Base-by-base conservation (phyloP, 1,284 basidiomycete genomes). In the Cutaneotrichosporon sp. region DNA sequence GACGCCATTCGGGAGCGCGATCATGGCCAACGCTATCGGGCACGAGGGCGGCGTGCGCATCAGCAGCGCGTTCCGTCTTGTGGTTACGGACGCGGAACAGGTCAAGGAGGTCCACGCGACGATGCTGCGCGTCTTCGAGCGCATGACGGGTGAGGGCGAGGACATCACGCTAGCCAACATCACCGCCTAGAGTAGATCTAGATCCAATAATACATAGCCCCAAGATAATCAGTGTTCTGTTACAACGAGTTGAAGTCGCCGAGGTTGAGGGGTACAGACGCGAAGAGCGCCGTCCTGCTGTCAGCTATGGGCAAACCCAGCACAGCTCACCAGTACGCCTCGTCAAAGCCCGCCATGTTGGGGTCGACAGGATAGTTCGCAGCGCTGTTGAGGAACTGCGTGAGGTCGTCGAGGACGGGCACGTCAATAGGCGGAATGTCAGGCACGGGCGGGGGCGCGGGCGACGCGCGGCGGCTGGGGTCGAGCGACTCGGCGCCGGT, bases 41-140 rank as follows among this genome's bases (percentile, higher is more conserved):
- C 72, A 74, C 51, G 64, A 68, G 25, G 66, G 52, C 6, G 77
- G 77, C 1, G 14, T 74, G 43, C 63, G 72, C 18, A 25, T 75
- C 24, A 53, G 64, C 3, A 60, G 62, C 3, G 55, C 59, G 10
- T 75, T 68, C 24, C 69, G 74, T 25, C 72, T 72, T 1, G 56
- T 65, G 2, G 59, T 63, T 7, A 65, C 70, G 4, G 52, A 45
- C 13, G n/a, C 43, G 11, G 52, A 60, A 27, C 56, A 62, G 24
- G 34, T 45, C 1, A 14, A 14, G 6, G 34, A 38, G 33, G 18
- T 65, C n/a, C 59, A 59, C 36, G 46, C 43, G 25, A 31, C 47
- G n/a, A 59, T 55, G 43, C 27, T 46, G n/a, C 49, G 45, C 4
- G 51, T 61, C 11, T 46, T 65, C 24, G 57, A 62, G 33, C 59